Conservation (phyloP, 306 rosid genomes). For the Gynostemma pentaphyllum region DNA sequence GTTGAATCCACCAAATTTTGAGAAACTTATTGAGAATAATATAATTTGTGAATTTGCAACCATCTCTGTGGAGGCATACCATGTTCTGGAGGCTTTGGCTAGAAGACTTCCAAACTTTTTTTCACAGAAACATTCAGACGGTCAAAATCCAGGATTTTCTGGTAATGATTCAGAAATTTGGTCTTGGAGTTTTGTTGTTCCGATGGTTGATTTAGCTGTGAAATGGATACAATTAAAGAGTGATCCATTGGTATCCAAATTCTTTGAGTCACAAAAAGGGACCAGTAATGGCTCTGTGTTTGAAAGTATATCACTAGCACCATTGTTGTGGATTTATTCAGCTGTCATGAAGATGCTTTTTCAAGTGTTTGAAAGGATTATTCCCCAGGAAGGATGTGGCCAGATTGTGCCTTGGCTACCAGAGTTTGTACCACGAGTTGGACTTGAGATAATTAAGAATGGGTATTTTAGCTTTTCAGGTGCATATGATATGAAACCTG, state of each 20-base stretch:
- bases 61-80: conserved; percentile 67
- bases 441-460: conserved; percentile 57
- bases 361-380: conserved; percentile 53
- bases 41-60: conserved; percentile 55
- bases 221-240: conserved; percentile 65
- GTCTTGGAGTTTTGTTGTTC: conserved; percentile 88
- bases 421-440: conserved; percentile 78
- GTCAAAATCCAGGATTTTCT: conserved; percentile 21
- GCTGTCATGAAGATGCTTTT: conserved; percentile 62
- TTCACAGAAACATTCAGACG: conserved; percentile 35
- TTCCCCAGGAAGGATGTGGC: conserved; percentile 34
- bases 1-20: conserved; percentile 67
- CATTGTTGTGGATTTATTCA: conserved; percentile 71
- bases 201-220: conserved; percentile 76
- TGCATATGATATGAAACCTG: conserved; percentile 21
- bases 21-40: conserved; percentile 37
- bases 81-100: conserved; percentile 73
- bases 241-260: conserved; percentile 38
- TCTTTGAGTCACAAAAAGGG: conserved; percentile 34
- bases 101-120: conserved; percentile 62
- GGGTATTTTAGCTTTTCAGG: conserved; percentile 34
- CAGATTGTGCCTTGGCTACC: conserved; percentile 79
- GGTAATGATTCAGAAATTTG: conserved; percentile 48
- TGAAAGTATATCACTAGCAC: conserved; percentile 25
- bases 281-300: conserved; percentile 11